These are phyloP conservation scores for Tieghemiomyces parasiticus DNA, from an alignment of 192 early-diverging fungal species.

Conservation along the genomic window DNA sequence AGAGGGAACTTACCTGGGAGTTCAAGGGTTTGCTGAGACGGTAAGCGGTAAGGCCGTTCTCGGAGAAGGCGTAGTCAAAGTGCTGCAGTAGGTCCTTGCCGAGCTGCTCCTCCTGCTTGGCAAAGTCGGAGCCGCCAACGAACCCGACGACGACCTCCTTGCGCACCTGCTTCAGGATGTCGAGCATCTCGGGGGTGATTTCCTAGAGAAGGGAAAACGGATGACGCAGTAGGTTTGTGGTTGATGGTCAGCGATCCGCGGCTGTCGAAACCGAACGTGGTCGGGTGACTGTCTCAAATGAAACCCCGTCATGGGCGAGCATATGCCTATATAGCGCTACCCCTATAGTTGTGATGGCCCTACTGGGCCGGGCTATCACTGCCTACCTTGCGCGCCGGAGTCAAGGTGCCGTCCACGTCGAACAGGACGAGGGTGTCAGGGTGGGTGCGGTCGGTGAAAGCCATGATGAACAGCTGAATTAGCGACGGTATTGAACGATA, in stretches of 20 bases:
- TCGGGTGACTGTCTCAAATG: too few relatives aligned
- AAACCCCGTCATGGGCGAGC: too few relatives aligned
- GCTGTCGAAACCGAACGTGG: too few relatives aligned
- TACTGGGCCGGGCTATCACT: too few relatives aligned
- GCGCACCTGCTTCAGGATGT: constrained; percentile 60
- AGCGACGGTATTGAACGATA: too few relatives aligned
- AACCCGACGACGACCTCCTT: constrained; percentile 90
- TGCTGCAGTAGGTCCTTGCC: constrained; percentile 48
- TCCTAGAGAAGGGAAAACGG: constrained; percentile 40
- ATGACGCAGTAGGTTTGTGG: too few relatives aligned
- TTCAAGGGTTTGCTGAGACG: constrained; percentile 50
- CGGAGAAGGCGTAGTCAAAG: constrained; percentile 94
- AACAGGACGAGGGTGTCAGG: constrained; percentile 83
- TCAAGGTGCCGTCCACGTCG: constrained; percentile 96
- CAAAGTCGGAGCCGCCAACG: constrained; percentile 89
- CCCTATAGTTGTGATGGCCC: too few relatives aligned
- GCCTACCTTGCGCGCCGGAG: constrained; percentile 80
- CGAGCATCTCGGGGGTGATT: constrained; percentile 62
- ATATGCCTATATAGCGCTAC: too few relatives aligned
- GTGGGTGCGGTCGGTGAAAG: constrained; percentile 39
- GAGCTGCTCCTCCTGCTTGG: constrained; percentile 93
- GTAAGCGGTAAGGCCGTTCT: constrained; percentile 95
- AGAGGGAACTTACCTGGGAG: constrained; percentile 40
- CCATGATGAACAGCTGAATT: constrained; percentile 4
- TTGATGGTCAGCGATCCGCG: too few relatives aligned